Evolutionary conservation across 192 early-diverging fungal species (phyloP), one percentile per base, ranked within the genome.

Genomic region (Radiomyces spectabilis): DNA sequence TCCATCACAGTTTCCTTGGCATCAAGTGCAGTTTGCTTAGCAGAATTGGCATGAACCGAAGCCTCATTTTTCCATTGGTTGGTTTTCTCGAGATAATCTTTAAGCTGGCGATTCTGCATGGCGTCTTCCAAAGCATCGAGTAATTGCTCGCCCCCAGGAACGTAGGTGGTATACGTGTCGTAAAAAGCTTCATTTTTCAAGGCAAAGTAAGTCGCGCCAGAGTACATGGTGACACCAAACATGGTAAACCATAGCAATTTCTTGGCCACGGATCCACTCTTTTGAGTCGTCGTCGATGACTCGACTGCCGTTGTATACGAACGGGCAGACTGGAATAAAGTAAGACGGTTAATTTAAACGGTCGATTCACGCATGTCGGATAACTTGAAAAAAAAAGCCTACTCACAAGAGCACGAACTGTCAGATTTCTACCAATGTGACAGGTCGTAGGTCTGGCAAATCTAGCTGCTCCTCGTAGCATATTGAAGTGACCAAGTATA

Each of bases 81-180:
- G 0, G 43, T 33, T 40, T 50, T 33, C 2, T 53, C 38, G 21
- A 45, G 40, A 30, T 56, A 61, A 6, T 38, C 13, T 12, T 72
- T 29, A 55, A 38, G 2, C 1, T 44, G 26, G 31, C 41, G 41
- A 47, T 68, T 59, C 19, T 63, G 48, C 43, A 75, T 71, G 31
- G 73, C 66, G 51, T 79, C 67, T 34, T 69, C 69, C 6, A 74
- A 66, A 50, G 72, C 65, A 29, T 78, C 68, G 57, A 81, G 65
- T 39, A 79, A 67, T 51, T 63, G 55, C 33, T 74, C 59, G n/a
- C 75, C 83, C 2, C 80, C 80, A 32, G 83, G 84, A 15, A 86
- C 72, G 24, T 77, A 69, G 9, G 76, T 59, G 31, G 72, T 77
- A 57, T 84, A 89, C 19, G 57, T 53, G 42, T 76, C 68, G 21